These are phyloP conservation scores for Malus hybrid DNA, from an alignment of 331 rosid genomes.

Conservation along the genomic window DNA sequence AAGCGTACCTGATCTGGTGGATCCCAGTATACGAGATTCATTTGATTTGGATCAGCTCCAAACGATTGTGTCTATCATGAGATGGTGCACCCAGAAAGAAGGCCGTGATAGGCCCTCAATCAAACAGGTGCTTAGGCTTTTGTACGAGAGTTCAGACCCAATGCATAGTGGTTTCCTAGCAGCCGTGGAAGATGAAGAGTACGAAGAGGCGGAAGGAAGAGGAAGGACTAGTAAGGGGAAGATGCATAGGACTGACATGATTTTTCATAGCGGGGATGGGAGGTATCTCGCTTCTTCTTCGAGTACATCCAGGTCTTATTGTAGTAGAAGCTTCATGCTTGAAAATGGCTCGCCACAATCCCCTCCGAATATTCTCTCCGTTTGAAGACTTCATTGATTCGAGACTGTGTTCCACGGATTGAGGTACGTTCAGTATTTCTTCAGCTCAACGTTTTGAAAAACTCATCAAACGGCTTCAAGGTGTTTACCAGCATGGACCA, in stretches of 20 bases:
- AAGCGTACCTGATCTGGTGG: conserved; percentile 65
- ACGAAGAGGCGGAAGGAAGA: conserved; percentile 49
- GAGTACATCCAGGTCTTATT: conserved; percentile 84
- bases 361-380: conserved; percentile 52
- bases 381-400: conserved; percentile 23
- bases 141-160: conserved; percentile 93
- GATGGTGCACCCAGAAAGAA: conserved; percentile 94
- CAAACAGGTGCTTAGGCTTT: conserved; percentile 84
- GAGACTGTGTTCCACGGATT: not conserved
- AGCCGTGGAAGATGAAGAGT: conserved; percentile 58
- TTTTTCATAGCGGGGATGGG: conserved; percentile 74
- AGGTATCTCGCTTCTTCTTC: conserved; percentile 94
- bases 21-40: conserved; percentile 59
- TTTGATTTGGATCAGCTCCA: conserved; percentile 83
- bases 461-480: not conserved
- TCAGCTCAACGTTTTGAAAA: not conserved
- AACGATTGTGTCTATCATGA: conserved; percentile 56
- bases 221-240: conserved; percentile 68
- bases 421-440: not conserved
- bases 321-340: conserved; percentile 89
- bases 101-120: conserved; percentile 87
- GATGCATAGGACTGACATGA: conserved; percentile 43
- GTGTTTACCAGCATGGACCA: not conserved
- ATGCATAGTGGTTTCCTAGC: conserved; percentile 61
- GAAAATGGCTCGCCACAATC: conserved; percentile 83